Evolutionary conservation across 208 protist genomes (phyloP).

Genomic region (Acanthamoeba lenticulata): DNA sequence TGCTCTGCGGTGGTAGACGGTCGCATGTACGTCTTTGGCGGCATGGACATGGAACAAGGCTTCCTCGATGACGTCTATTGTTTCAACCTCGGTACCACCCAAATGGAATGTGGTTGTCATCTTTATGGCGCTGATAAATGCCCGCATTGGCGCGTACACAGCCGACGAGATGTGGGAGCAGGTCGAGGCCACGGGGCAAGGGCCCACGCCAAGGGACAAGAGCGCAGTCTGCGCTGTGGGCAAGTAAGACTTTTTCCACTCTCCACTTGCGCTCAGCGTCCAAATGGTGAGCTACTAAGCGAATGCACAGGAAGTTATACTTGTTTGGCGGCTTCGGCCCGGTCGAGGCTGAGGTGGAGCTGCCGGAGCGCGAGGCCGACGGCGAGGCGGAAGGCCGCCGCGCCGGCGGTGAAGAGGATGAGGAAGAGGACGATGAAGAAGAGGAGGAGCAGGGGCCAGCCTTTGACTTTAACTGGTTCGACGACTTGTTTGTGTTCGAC

Average conservation of each 20-base stretch:
- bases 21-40: neutral
- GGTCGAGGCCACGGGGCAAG: neutral
- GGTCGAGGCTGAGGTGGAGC: neutral
- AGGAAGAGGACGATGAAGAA: too few species aligned
- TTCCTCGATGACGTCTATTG: neutral
- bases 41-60: constrained; percentile 32
- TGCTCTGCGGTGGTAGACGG: neutral
- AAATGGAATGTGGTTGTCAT: too few species aligned
- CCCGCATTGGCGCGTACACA: too few species aligned
- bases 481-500: neutral
- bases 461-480: neutral
- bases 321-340: constrained; percentile 14
- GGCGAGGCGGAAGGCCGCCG: too few species aligned
- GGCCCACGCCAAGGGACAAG: neutral
- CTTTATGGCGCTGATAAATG: too few species aligned
- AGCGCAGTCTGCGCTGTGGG: neutral
- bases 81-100: neutral
- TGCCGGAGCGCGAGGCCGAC: neutral
- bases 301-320: neutral
- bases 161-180: neutral
- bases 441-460: too few species aligned
- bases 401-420: too few species aligned
- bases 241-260: neutral
- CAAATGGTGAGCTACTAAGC: neutral
- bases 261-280: neutral